Base-by-base conservation (phyloP, 176 grass and related monocot species). In the Phoenix roebelenii region DNA sequence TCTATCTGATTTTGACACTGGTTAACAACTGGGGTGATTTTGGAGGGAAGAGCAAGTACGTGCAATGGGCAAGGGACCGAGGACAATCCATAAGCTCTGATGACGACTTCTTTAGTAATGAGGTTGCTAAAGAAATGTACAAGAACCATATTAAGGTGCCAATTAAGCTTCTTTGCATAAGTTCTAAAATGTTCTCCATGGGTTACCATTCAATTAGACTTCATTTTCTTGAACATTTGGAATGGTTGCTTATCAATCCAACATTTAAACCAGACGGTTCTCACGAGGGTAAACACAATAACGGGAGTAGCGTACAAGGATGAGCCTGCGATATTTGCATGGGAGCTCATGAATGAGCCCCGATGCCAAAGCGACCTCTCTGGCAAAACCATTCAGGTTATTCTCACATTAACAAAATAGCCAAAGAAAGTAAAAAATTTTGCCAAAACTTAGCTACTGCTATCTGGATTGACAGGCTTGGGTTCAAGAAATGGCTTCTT, bases 341-440 rank as follows among this genome's bases (percentile, higher is more conserved):
- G 90, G 90, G 90, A 95, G 68, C 85, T 95, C 24, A 86, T 86
- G 69, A 89, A 95, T 39, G 90, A 95, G 57, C 70, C 79, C 18
- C 82, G 90, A 30, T 78, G 77, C 71, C 72, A 78, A 61, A 86
- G 68, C n/a, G 90, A 95, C 66, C 77, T 89, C 50, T 82, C 91
- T 3, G 83, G 83, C 4, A 68, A 64, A 35, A 74, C 78, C 3
- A 3, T 95, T 55, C 70, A 86, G 81, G 86, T 90, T 4, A 35
- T 35, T 35, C 7, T 10, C 32, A 35, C 1, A 6, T 35, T 9
- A 1, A 35, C 1, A 35, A 35, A 6, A 35, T 35, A 35, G 7
- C 32, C 7, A 35, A 7, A 35, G 32, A 35, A 35, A 35, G 7
- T 9, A 35, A 35, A 35, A 35, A 9, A 0, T 2, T 10, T 35